These are phyloP conservation scores for Colletotrichum agaves DNA, from an alignment of 2,329 filamentous ascomycete species.

Conservation along the genomic window DNA sequence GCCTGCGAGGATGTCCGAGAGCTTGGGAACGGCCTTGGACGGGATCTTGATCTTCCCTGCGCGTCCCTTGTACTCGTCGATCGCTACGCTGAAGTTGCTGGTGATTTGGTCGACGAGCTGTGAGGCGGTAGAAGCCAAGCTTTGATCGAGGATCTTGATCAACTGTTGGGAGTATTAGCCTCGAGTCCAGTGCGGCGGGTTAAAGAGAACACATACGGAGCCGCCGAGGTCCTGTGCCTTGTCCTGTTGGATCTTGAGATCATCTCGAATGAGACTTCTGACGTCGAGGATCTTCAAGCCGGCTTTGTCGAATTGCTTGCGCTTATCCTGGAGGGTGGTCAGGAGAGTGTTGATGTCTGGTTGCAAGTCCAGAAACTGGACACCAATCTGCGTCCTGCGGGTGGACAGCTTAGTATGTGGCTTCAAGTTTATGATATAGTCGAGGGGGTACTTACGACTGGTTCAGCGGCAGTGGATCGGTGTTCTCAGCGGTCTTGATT, in stretches of 20 bases:
- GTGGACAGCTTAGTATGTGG: background rate
- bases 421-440: too few species aligned
- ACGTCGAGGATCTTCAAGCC: constrained; percentile 32
- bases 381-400: background rate
- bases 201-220: background rate
- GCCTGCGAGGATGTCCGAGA: constrained; percentile 22
- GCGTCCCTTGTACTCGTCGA: constrained; percentile 24
- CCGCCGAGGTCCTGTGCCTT: constrained; percentile 21
- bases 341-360: constrained; percentile 24
- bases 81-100: constrained; percentile 9
- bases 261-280: constrained; percentile 28
- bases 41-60: constrained; percentile 35
- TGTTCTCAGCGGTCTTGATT: constrained; percentile 13
- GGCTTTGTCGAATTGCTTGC: constrained; percentile 32
- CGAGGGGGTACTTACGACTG: constrained; percentile 19
- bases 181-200: too few species aligned
- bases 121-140: constrained; percentile 1
- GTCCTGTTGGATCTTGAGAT: constrained; percentile 16
- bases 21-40: constrained; percentile 21
- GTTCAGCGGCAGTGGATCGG: background rate
- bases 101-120: constrained; percentile 17
- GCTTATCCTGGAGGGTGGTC: constrained; percentile 11
- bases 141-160: constrained; percentile 4
- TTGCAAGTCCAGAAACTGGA: constrained; percentile 10
- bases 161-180: background rate